phyloP scores from a whole-genome alignment of 768 basidiomycete species.

The Dendrothele bispora region DNA sequence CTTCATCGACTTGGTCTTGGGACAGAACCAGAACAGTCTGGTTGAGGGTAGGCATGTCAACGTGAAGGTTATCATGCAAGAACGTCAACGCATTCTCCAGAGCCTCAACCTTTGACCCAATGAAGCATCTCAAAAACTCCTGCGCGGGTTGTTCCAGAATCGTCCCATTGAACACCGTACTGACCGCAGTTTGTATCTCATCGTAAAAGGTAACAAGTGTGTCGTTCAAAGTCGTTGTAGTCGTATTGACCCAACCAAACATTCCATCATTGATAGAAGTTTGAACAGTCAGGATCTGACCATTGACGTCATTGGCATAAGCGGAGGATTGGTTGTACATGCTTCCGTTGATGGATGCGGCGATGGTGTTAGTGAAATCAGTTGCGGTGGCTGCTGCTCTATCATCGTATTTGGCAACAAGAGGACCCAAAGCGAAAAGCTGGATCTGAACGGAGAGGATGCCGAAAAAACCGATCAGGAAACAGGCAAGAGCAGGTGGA shows the following conservation, averaged over 20 bases:
- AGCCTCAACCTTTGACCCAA: conserved; percentile 88
- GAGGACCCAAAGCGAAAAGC: conserved; percentile 72
- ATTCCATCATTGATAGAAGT: conserved; percentile 79
- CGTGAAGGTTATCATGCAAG: conserved; percentile 81
- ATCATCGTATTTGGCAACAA: conserved; percentile 66
- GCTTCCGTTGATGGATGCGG: conserved; percentile 73
- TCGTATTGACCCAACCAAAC: conserved; percentile 94
- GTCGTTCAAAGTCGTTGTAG: conserved; percentile 83
- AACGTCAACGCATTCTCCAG: conserved; percentile 89
- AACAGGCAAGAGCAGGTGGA: conserved; percentile 84
- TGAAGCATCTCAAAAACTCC: conserved; percentile 85
- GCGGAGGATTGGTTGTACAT: conserved; percentile 79
- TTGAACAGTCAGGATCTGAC: conserved; percentile 68
- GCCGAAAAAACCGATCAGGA: conserved; percentile 92
- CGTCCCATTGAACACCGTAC: conserved; percentile 78
- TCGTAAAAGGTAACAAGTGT: conserved; percentile 87
- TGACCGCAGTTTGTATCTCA: conserved; percentile 80
- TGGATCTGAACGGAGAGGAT: conserved; percentile 86
- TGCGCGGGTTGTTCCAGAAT: conserved; percentile 79
- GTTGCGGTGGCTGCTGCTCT: conserved; percentile 59
- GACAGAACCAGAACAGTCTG: conserved; percentile 77
- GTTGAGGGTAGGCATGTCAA: conserved; percentile 80
- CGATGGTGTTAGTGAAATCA: conserved; percentile 72
- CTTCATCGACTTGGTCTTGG: conserved; percentile 67
- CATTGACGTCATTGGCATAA: conserved; percentile 81